Evolutionary conservation across 139 green algal genomes (phyloP).

Genomic region (Tetradesmus obliquus): DNA sequence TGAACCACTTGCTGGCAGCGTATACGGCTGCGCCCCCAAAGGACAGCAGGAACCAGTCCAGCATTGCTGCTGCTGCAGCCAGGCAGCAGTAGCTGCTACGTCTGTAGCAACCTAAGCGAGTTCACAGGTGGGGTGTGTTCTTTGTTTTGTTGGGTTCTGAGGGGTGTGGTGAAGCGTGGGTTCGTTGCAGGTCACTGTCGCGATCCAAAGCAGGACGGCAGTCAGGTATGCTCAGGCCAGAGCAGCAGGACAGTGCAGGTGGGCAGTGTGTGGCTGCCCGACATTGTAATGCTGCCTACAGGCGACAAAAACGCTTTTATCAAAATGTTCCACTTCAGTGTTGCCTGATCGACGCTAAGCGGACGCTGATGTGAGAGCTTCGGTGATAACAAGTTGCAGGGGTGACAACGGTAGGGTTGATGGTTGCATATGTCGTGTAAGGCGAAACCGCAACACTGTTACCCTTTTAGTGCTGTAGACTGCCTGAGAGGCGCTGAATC

Average conservation of each 20-base stretch:
- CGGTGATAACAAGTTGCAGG: not conserved
- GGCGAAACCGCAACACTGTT: too few species aligned
- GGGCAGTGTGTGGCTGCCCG: not conserved
- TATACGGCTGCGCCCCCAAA: constrained; percentile 9
- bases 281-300: not conserved
- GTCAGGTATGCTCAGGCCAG: not conserved
- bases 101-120: not conserved
- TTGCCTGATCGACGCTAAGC: not conserved
- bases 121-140: too few species aligned
- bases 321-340: not conserved
- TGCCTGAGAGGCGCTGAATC: not conserved
- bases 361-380: not conserved
- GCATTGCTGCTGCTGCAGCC: constrained; percentile 19
- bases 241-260: not conserved
- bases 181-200: not conserved
- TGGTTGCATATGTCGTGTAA: not conserved
- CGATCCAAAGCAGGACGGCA: not conserved
- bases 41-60: constrained; percentile 26
- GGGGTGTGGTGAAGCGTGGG: too few species aligned
- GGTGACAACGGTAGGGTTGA: not conserved
- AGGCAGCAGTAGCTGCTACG: not conserved
- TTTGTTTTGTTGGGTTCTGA: too few species aligned
- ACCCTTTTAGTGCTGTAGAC: not conserved
- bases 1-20: constrained; percentile 5
- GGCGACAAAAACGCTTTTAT: too few species aligned